These are phyloP conservation scores for Talinum fruticosum DNA, from an alignment of 148 eudicot species.

Conservation along the genomic window DNA sequence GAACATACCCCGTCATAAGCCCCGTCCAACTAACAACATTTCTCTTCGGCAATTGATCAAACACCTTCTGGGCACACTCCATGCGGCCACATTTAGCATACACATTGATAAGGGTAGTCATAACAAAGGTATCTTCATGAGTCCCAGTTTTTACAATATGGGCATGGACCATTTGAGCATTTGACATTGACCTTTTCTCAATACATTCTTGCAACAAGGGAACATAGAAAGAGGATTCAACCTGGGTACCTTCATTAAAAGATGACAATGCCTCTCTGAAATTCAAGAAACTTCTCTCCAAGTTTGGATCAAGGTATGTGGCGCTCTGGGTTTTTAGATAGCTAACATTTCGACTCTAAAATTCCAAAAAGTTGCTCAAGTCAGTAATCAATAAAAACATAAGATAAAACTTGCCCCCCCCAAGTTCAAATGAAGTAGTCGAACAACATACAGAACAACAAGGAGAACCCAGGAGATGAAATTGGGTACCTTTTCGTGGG, in stretches of 20 bases:
- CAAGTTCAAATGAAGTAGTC: neutral
- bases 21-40: slow-evolving; percentile 77
- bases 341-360: slow-evolving; percentile 32
- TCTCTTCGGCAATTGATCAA: slow-evolving; percentile 49
- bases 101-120: slow-evolving; percentile 62
- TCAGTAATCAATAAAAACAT: slow-evolving; percentile 13
- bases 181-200: slow-evolving; percentile 32
- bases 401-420: neutral
- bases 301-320: slow-evolving; percentile 33
- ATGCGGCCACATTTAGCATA: slow-evolving; percentile 60
- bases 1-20: slow-evolving; percentile 64
- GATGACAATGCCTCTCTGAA: slow-evolving; percentile 35
- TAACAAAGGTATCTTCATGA: slow-evolving; percentile 46
- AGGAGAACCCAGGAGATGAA: neutral
- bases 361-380: slow-evolving; percentile 9
- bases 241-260: slow-evolving; percentile 33
- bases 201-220: slow-evolving; percentile 64
- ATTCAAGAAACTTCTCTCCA: slow-evolving; percentile 33
- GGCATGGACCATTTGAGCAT: slow-evolving; percentile 45
- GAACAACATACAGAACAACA: neutral
- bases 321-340: slow-evolving; percentile 27
- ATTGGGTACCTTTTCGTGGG: slow-evolving; percentile 41
- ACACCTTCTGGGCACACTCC: slow-evolving; percentile 53
- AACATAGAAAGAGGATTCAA: slow-evolving; percentile 43
- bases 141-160: slow-evolving; percentile 61